These are phyloP conservation scores for Austroboletus eburneus DNA, from an alignment of 768 basidiomycete genomes.

Conservation along the genomic window DNA sequence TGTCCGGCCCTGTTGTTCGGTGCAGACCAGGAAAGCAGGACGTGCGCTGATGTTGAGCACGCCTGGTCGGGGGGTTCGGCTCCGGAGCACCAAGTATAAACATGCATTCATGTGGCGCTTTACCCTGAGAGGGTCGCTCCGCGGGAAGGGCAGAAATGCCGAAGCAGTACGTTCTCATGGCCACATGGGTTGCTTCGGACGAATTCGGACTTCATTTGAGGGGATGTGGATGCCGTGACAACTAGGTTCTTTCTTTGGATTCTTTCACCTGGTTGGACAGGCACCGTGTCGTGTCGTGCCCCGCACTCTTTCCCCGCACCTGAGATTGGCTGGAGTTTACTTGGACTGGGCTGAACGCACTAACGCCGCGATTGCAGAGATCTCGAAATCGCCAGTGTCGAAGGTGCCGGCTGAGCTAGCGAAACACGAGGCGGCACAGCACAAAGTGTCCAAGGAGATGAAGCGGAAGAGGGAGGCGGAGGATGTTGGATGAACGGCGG, in stretches of 20 bases:
- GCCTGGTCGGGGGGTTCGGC: not conserved
- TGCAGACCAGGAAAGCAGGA: too few relatives aligned
- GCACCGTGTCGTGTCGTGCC: constrained; percentile 1
- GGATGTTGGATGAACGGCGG: constrained; percentile 49
- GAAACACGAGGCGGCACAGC: constrained; percentile 88
- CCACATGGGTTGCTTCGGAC: too few relatives aligned
- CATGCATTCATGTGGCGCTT: not conserved
- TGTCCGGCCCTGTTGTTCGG: constrained; percentile 4
- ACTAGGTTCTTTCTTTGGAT: too few relatives aligned
- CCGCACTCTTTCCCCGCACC: constrained; percentile 12
- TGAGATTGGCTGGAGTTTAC: too few relatives aligned
- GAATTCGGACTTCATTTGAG: too few relatives aligned
- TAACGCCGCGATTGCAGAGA: constrained; percentile 51
- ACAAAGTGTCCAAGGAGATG: constrained; percentile 90
- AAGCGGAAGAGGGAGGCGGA: constrained; percentile 88
- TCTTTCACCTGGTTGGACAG: too few relatives aligned
- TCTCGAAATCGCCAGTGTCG: constrained; percentile 89
- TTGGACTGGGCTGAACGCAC: too few relatives aligned
- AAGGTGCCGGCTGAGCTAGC: constrained; percentile 87
- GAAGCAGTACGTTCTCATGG: too few relatives aligned
- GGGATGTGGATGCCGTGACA: not conserved
- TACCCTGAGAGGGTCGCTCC: not conserved
- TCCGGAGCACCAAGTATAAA: constrained; percentile 3
- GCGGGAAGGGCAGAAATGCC: not conserved
- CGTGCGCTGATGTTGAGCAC: too few relatives aligned